Percentiles rank a stretch among this genome's conserved stretches.
Conservation (phyloP, 192 early-diverging fungal genomes). For the Coemansia sp. region DNA sequence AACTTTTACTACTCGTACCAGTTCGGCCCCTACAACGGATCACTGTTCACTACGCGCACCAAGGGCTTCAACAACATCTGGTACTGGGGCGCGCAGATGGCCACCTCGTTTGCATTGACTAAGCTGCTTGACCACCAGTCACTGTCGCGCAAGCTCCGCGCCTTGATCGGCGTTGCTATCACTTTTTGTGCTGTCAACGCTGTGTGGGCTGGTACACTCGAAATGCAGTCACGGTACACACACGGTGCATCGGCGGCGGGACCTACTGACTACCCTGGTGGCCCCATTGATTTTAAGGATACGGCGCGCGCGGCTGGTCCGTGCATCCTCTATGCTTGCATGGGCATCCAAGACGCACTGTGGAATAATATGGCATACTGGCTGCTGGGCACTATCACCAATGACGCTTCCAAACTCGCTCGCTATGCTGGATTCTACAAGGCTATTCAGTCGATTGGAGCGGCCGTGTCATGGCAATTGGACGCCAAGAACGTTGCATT, state of each 20-base stretch:
- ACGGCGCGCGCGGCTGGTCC: slow-evolving; percentile 57
- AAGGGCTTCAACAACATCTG: slow-evolving; percentile 68
- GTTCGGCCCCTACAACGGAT: slow-evolving; percentile 64
- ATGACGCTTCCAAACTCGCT: slow-evolving; percentile 64
- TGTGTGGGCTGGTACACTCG: slow-evolving; percentile 63
- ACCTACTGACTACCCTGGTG: slow-evolving; percentile 23
- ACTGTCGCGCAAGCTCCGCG: slow-evolving; percentile 60
- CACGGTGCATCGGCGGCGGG: slow-evolving; percentile 8
- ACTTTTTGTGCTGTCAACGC: slow-evolving; percentile 43
- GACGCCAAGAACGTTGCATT: slow-evolving; percentile 80
- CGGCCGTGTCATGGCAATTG: slow-evolving; percentile 61
- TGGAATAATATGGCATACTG: slow-evolving; percentile 77
- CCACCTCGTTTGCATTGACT: slow-evolving; percentile 63
- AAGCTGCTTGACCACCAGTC: slow-evolving; percentile 60
- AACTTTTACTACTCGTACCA: slow-evolving; percentile 85
- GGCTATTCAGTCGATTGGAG: slow-evolving; percentile 70
- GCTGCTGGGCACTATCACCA: slow-evolving; percentile 79
- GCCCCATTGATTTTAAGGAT: slow-evolving; percentile 50
- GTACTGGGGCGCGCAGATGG: slow-evolving; percentile 75
- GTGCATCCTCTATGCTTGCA: slow-evolving; percentile 66
- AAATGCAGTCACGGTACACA: slow-evolving; percentile 59
- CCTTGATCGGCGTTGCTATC: slow-evolving; percentile 54
- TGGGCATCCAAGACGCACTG: slow-evolving; percentile 73
- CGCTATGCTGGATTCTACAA: slow-evolving; percentile 82
- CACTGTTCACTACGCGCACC: slow-evolving; percentile 65